These are phyloP conservation scores for Termitomyces sp. DNA, from an alignment of 768 basidiomycete species.

Conservation along the genomic window DNA sequence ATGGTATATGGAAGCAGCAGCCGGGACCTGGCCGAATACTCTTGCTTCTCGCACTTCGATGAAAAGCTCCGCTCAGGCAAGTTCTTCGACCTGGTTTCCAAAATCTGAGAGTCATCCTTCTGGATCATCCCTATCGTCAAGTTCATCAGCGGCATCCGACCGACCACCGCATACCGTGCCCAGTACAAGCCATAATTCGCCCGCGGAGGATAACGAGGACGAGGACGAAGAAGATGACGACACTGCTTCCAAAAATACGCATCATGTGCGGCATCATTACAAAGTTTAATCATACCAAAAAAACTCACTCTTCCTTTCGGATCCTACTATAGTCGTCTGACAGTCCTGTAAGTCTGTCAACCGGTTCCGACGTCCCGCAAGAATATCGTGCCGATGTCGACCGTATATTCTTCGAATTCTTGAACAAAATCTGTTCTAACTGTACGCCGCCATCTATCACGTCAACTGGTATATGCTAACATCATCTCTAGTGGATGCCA, in stretches of 20 bases:
- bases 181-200: constrained; percentile 35
- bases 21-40: constrained; percentile 20
- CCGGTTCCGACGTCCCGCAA: constrained; percentile 59
- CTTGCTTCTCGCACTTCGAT: constrained; percentile 4
- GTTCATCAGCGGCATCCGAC: constrained; percentile 24
- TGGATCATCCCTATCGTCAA: constrained; percentile 20
- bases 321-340: constrained; percentile 23
- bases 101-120: constrained; percentile 14
- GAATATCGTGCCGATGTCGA: constrained; percentile 85
- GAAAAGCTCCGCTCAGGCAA: neutral
- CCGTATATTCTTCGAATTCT: constrained; percentile 85
- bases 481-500: constrained; percentile 70
- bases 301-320: neutral
- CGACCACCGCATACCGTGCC: constrained; percentile 19
- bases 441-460: constrained; percentile 41
- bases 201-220: constrained; percentile 40
- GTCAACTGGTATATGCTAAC: constrained; percentile 15
- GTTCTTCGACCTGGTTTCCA: constrained; percentile 15
- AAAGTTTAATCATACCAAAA: neutral
- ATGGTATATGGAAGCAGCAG: constrained; percentile 28
- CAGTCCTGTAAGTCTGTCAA: constrained; percentile 21
- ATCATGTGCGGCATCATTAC: constrained; percentile 10
- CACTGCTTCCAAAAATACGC: constrained; percentile 16
- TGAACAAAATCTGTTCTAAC: constrained; percentile 87
- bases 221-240: constrained; percentile 40